Evolutionary conservation across 352 stramenopile species (phyloP).

Genomic region (Globisporangium parvum): DNA sequence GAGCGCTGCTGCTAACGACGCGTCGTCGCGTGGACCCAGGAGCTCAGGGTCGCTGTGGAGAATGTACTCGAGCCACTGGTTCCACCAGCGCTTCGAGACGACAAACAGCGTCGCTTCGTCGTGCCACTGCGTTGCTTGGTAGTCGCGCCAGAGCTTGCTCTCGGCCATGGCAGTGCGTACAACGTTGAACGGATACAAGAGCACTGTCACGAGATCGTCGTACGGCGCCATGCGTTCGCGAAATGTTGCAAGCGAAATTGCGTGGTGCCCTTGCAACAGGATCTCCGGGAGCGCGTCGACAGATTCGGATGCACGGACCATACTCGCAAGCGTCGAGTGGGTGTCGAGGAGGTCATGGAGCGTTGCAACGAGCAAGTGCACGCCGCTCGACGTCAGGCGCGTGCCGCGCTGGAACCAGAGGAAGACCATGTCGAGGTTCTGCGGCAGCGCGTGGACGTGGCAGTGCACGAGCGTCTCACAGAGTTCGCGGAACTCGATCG

Average conservation of each 20-base stretch:
- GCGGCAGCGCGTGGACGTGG: constrained; percentile 16
- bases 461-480: constrained; percentile 51
- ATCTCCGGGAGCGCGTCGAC: constrained; percentile 14
- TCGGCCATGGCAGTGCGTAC: constrained; percentile 39
- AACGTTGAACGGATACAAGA: constrained; percentile 57
- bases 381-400: constrained; percentile 23
- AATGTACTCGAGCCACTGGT: constrained; percentile 40
- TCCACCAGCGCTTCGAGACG: constrained; percentile 50
- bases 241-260: constrained; percentile 21
- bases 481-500: constrained; percentile 58
- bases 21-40: constrained; percentile 1
- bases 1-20: background rate
- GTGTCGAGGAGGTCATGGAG: constrained; percentile 14
- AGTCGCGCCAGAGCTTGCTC: constrained; percentile 25
- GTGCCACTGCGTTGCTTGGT: constrained; percentile 31
- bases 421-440: constrained; percentile 50
- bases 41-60: constrained; percentile 9
- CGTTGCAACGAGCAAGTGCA: constrained; percentile 31
- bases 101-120: constrained; percentile 45
- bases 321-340: constrained; percentile 13
- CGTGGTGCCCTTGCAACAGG: constrained; percentile 17
- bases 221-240: constrained; percentile 15
- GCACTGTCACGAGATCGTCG: constrained; percentile 34
- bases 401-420: constrained; percentile 42
- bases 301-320: constrained; percentile 13